phyloP scores from a whole-genome alignment of 2,329 filamentous ascomycete genomes.

The Fusarium sp. region DNA sequence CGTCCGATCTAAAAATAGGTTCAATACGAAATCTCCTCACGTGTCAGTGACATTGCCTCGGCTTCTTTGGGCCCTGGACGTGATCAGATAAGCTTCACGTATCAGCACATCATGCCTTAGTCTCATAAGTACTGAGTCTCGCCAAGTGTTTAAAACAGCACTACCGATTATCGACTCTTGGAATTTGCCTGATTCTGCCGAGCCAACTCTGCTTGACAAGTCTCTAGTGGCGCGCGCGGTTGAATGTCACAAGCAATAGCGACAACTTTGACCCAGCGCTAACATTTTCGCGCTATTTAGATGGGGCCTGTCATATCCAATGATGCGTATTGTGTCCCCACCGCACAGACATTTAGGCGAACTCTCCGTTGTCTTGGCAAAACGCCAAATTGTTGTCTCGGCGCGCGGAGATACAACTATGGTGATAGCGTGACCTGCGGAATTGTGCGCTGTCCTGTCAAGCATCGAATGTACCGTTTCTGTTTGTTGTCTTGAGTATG shows the following conservation, averaged over 20 bases:
- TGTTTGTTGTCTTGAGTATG: not conserved
- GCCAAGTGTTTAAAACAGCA: not conserved
- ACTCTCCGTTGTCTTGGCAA: not conserved
- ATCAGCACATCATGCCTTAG: not conserved
- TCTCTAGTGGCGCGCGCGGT: not conserved
- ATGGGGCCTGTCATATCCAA: not conserved
- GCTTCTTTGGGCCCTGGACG: not conserved
- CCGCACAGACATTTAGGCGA: not conserved
- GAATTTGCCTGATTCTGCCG: not conserved
- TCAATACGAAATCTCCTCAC: accelerated
- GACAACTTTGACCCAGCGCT: not conserved
- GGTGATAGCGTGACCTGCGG: not conserved
- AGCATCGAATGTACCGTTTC: not conserved
- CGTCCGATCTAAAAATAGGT: not conserved
- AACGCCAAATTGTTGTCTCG: not conserved
- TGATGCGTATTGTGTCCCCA: accelerated
- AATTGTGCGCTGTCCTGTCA: not conserved
- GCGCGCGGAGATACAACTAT: accelerated
- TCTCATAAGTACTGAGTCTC: not conserved
- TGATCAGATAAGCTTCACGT: not conserved
- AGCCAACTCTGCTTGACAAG: not conserved
- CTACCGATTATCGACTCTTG: not conserved
- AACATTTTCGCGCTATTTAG: not conserved
- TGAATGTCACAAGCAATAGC: not conserved
- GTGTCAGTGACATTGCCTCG: not conserved